Evolutionary conservation across 2,329 filamentous ascomycete genomes (phyloP).

Genomic region (Mariannaea sp.): DNA sequence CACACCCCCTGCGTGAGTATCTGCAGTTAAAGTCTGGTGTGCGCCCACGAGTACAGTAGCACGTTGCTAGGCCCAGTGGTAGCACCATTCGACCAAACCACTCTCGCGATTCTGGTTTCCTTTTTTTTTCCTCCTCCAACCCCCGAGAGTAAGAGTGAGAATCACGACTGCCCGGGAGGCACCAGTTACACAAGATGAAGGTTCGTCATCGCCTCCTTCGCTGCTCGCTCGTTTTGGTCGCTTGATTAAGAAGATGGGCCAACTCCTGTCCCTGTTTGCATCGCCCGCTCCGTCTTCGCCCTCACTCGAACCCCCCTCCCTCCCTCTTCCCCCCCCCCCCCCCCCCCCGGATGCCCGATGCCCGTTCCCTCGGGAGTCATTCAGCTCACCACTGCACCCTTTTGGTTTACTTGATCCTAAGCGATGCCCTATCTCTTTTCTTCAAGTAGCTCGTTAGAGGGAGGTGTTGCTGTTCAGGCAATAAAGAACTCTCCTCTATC

Average conservation of each 20-base stretch:
- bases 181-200: constrained; percentile 46
- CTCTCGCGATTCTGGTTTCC: constrained; percentile 31
- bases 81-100: constrained; percentile 29
- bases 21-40: constrained; percentile 13
- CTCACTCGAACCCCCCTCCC: constrained; percentile 9
- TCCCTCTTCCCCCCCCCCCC: constrained; percentile 15
- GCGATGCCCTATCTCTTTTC: constrained; percentile 6
- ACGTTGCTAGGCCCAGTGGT: constrained; percentile 24
- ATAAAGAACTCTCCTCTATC: neutral
- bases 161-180: constrained; percentile 38
- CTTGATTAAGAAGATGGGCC: neutral
- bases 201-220: constrained; percentile 37
- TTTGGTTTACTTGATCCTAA: constrained; percentile 3
- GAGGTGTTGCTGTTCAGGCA: neutral
- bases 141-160: constrained; percentile 31
- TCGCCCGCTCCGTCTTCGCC: constrained; percentile 10
- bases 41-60: constrained; percentile 25
- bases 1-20: constrained; percentile 15
- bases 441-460: neutral
- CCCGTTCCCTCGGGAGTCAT: constrained; percentile 4
- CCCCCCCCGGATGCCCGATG: constrained; percentile 4
- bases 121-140: constrained; percentile 30
- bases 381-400: neutral
- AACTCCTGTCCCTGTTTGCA: constrained; percentile 1
- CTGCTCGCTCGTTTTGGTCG: constrained; percentile 21